A percentile compares a stretch with the other conserved stretches of the same genome.
phyloP scores from a whole-genome alignment of 2,329 filamentous ascomycete genomes.

The Clonostachys rosea region DNA sequence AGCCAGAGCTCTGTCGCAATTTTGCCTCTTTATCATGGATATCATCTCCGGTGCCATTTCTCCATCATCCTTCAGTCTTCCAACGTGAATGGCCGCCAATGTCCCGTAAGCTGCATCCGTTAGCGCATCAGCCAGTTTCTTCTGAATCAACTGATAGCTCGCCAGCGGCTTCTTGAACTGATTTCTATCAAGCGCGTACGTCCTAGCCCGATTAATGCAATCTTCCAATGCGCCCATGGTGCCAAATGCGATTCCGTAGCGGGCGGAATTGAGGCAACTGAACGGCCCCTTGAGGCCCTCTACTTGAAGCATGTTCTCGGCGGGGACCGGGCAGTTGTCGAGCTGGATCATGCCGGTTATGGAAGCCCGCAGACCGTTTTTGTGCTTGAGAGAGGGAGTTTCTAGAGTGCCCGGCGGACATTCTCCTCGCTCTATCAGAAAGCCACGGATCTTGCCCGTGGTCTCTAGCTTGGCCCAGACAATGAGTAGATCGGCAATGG shows the following conservation, averaged over 20 bases:
- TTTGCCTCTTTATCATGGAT: slow-evolving; percentile 84
- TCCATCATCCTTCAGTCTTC: slow-evolving; percentile 78
- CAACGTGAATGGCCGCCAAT: slow-evolving; percentile 81
- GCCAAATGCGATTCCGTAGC: slow-evolving; percentile 84
- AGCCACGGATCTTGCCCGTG: slow-evolving; percentile 76
- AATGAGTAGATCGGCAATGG: slow-evolving; percentile 71
- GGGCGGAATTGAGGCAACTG: slow-evolving; percentile 79
- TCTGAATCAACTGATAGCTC: slow-evolving; percentile 89
- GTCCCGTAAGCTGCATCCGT: slow-evolving; percentile 83
- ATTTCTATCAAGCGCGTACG: slow-evolving; percentile 82
- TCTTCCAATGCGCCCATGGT: slow-evolving; percentile 86
- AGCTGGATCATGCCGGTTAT: slow-evolving; percentile 93
- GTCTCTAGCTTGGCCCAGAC: slow-evolving; percentile 79
- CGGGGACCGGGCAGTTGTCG: slow-evolving; percentile 74
- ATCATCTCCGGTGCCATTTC: slow-evolving; percentile 86
- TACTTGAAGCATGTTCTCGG: slow-evolving; percentile 80
- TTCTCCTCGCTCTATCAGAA: slow-evolving; percentile 71
- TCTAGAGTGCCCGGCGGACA: slow-evolving; percentile 78
- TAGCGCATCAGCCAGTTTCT: slow-evolving; percentile 81
- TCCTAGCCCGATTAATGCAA: slow-evolving; percentile 70
- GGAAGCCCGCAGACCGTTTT: slow-evolving; percentile 82
- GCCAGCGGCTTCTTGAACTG: slow-evolving; percentile 93
- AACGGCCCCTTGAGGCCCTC: slow-evolving; percentile 81
- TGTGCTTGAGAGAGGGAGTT: slow-evolving; percentile 81
- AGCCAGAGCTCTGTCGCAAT: slow-evolving; percentile 75